These are phyloP conservation scores for Beta lomatogona DNA, from an alignment of 179 eudicot genomes.

Conservation along the genomic window DNA sequence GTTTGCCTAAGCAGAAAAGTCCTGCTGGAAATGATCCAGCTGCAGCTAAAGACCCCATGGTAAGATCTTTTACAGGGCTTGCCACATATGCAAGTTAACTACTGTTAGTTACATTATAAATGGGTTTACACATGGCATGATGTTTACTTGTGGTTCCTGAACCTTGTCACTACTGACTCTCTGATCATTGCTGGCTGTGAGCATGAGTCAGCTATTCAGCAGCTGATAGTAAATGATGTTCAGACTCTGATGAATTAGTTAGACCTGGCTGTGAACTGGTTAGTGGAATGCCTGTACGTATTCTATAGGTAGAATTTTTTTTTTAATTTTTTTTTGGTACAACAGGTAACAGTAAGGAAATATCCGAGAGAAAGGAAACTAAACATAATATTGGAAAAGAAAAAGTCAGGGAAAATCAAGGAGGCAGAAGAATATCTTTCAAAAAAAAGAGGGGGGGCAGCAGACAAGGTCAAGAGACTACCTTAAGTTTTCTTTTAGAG, in stretches of 20 bases:
- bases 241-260: not conserved
- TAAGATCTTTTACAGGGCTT: conserved; percentile 20
- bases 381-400: not conserved
- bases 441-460: not conserved
- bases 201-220: not conserved
- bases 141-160: not conserved
- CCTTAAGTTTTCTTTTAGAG: no score
- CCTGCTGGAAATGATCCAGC: conserved; percentile 58
- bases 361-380: not conserved
- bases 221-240: not conserved
- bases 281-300: not conserved
- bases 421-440: not conserved
- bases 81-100: not conserved
- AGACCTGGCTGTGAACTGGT: not conserved
- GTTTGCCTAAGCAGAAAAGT: conserved; percentile 65
- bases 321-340: no score
- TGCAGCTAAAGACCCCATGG: conserved; percentile 51
- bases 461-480: not conserved
- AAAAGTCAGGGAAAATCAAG: not conserved
- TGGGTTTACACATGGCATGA: not conserved
- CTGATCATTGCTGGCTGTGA: not conserved
- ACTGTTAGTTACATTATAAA: not conserved
- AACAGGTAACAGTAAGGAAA: not conserved
- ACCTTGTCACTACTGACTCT: not conserved
- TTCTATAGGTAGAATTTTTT: no score